Conservation (phyloP, 345 rosid species). For the Gynandropsis gynandra region DNA sequence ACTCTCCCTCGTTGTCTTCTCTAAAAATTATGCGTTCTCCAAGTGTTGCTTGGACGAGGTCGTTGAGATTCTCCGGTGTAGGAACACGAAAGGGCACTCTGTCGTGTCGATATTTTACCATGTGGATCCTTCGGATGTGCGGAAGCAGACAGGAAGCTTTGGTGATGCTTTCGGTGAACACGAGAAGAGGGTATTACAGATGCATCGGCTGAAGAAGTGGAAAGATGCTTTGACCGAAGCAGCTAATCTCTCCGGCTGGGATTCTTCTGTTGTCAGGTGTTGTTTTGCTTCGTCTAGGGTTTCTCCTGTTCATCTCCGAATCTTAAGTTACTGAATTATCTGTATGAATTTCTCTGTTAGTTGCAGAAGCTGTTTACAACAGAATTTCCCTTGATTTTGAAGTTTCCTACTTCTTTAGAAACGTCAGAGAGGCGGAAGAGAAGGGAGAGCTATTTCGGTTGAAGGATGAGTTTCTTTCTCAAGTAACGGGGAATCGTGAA, state of each 20-base stretch:
- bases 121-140: conserved; percentile 7
- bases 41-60: conserved; percentile 19
- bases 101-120: conserved; percentile 14
- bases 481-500: background rate
- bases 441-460: background rate
- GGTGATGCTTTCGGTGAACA: conserved; percentile 2
- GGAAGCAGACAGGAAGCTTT: conserved; percentile 10
- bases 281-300: background rate
- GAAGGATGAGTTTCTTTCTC: background rate
- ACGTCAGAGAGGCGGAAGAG: conserved; percentile 22
- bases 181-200: background rate
- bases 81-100: background rate
- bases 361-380: conserved; percentile 27
- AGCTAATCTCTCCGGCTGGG: conserved; percentile 10
- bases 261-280: background rate
- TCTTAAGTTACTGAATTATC: too few relatives aligned
- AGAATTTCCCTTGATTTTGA: conserved; percentile 23
- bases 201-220: background rate
- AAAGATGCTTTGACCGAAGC: conserved; percentile 18
- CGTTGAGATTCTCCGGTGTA: conserved; percentile 5
- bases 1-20: conserved; percentile 7
- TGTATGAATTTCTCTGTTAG: too few relatives aligned
- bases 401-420: conserved; percentile 22
- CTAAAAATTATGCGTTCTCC: conserved; percentile 9
- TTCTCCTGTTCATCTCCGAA: background rate